Evolutionary conservation across 306 rosid genomes (phyloP).

Genomic region (Glycine tomentella): DNA sequence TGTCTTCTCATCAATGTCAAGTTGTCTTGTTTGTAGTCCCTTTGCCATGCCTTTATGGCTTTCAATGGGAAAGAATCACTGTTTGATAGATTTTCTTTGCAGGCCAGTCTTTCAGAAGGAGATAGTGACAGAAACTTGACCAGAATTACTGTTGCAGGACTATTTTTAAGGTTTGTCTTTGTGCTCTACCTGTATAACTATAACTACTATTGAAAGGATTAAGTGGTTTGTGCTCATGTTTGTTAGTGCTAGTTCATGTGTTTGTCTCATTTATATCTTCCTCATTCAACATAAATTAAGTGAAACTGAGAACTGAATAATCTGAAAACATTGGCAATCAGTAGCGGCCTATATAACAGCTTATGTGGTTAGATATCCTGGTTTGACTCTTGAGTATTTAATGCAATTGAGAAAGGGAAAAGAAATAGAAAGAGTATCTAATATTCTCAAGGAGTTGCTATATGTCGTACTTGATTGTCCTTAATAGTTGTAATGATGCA

Average conservation of each 20-base stretch:
- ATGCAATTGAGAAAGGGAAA: slow-evolving; percentile 4
- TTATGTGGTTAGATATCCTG: slow-evolving; percentile 16
- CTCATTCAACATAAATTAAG: slow-evolving; percentile 13
- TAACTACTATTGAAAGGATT: slow-evolving; percentile 13
- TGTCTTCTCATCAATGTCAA: slow-evolving; percentile 32
- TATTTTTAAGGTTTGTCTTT: slow-evolving; percentile 75
- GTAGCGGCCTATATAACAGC: background rate
- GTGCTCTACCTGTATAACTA: slow-evolving; percentile 13
- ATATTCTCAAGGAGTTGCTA: slow-evolving; percentile 11
- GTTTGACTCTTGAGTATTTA: slow-evolving; percentile 30
- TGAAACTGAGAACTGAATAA: slow-evolving; percentile 13
- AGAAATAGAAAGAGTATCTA: background rate
- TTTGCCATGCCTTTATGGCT: slow-evolving; percentile 30
- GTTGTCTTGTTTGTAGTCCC: slow-evolving; percentile 11
- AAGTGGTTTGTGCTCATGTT: slow-evolving; percentile 14
- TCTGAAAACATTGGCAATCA: slow-evolving; percentile 37
- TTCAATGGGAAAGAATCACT: slow-evolving; percentile 37
- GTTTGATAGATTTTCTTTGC: slow-evolving; percentile 47
- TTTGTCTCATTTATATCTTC: slow-evolving; percentile 17
- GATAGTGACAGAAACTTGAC: slow-evolving; percentile 74
- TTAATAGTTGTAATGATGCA: slow-evolving; percentile 19
- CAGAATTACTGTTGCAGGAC: slow-evolving; percentile 75
- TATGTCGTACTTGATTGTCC: slow-evolving; percentile 31
- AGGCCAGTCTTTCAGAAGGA: slow-evolving; percentile 85
- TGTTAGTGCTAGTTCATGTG: slow-evolving; percentile 15